phyloP scores from a whole-genome alignment of 2,329 filamentous ascomycete genomes.

The Pseudogymnoascus sp. region DNA sequence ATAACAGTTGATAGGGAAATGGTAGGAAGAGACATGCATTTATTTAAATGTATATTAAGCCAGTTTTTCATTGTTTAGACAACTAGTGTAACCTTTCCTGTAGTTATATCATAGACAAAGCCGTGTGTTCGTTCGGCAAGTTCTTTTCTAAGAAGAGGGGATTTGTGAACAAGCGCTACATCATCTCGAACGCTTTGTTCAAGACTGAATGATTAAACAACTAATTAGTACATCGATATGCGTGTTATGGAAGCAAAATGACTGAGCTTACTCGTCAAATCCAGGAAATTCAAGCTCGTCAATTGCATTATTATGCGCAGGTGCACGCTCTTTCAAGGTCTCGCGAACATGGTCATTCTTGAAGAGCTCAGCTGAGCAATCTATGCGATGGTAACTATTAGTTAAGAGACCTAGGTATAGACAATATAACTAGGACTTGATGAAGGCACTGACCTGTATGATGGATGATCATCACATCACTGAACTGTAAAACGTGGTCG shows the following conservation, averaged over 20 bases:
- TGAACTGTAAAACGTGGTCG: constrained; percentile 18
- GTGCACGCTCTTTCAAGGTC: constrained; percentile 18
- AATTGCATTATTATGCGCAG: constrained; percentile 18
- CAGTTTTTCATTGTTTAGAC: neutral
- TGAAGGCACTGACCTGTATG: constrained; percentile 21
- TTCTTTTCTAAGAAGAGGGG: constrained; percentile 21
- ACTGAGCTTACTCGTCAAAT: constrained; percentile 20
- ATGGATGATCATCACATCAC: constrained; percentile 25
- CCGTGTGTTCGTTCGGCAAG: constrained; percentile 18
- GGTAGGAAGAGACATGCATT: neutral
- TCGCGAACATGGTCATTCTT: constrained; percentile 19
- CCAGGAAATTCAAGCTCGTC: constrained; percentile 23
- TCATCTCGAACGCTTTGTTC: constrained; percentile 24
- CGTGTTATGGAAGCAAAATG: neutral
- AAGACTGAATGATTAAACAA: constrained; percentile 14
- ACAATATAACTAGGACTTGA: neutral
- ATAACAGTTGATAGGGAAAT: neutral
- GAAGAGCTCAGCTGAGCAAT: constrained; percentile 22
- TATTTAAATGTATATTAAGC: neutral
- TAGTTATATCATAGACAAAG: constrained; percentile 24
- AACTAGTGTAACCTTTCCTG: constrained; percentile 18
- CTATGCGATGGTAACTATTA: constrained; percentile 9
- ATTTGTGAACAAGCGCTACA: constrained; percentile 19
- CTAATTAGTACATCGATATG: neutral
- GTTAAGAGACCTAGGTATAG: neutral